phyloP scores from a whole-genome alignment of 2,329 filamentous ascomycete genomes.

The Knoxdaviesia capensis region DNA sequence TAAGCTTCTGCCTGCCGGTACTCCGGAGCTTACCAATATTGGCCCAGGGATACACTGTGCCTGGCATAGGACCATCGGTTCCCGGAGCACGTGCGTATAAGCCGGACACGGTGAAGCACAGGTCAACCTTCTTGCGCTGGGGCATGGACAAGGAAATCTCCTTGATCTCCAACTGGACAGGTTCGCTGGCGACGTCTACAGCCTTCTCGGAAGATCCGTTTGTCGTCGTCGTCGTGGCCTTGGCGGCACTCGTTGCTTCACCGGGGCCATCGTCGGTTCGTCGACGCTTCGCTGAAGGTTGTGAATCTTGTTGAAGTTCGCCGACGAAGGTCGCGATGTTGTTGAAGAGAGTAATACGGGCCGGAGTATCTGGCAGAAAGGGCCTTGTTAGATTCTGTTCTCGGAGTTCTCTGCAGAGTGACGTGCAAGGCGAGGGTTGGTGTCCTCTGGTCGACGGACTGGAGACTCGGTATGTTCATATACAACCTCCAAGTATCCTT shows the following conservation, averaged over 20 bases:
- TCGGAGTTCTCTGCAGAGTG: no score
- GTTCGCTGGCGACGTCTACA: conserved; percentile 18
- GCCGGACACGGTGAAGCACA: conserved; percentile 39
- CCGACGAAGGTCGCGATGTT: conserved; percentile 29
- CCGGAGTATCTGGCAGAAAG: conserved; percentile 23
- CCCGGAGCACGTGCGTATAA: conserved; percentile 35
- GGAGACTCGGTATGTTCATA: no score
- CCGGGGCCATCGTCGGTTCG: conserved; percentile 23
- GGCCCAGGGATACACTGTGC: conserved; percentile 37
- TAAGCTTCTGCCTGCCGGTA: background rate
- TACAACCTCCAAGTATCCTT: no score
- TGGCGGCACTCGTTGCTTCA: conserved; percentile 6
- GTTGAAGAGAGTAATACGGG: conserved; percentile 32
- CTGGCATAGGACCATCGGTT: conserved; percentile 28
- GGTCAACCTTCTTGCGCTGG: conserved; percentile 46
- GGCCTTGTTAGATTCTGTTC: background rate
- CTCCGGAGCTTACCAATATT: conserved; percentile 31
- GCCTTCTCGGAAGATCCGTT: conserved; percentile 15
- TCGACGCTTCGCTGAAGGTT: conserved; percentile 29
- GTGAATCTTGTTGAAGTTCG: conserved; percentile 16
- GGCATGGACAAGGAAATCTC: conserved; percentile 49
- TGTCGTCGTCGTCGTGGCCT: conserved; percentile 6
- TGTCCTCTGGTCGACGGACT: no score
- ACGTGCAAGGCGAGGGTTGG: no score
- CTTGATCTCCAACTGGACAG: conserved; percentile 37